A percentile compares a stretch with the other conserved stretches of the same genome.
These are phyloP conservation scores for Asterophora parasitica DNA, from an alignment of 768 basidiomycete species.

Conservation along the genomic window DNA sequence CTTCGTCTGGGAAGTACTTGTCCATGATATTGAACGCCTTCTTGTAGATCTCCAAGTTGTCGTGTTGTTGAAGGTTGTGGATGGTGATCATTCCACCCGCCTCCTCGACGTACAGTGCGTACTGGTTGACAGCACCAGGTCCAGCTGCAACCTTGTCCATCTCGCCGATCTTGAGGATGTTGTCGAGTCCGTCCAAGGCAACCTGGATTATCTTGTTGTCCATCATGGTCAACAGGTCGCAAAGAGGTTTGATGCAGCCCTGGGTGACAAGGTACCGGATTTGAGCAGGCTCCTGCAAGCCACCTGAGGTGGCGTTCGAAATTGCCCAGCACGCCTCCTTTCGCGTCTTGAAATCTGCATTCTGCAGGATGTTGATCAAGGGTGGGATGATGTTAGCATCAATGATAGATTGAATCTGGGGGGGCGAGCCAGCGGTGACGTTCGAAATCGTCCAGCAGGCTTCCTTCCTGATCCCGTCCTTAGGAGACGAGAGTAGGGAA, in stretches of 20 bases:
- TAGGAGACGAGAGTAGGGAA: conserved; percentile 88
- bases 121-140: conserved; percentile 84
- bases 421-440: conserved; percentile 93
- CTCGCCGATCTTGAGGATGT: conserved; percentile 97
- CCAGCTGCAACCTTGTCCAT: conserved; percentile 82
- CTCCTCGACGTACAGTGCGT: conserved; percentile 93
- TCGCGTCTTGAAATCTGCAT: conserved; percentile 98
- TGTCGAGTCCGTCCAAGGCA: conserved; percentile 96
- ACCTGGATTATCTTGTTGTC: conserved; percentile 99
- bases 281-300: conserved; percentile 91
- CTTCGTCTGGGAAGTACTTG: conserved; percentile 98
- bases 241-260: conserved; percentile 98
- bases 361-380: conserved; percentile 94
- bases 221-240: conserved; percentile 95
- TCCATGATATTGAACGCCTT: conserved; percentile 99
- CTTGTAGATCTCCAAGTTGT: conserved; percentile 99
- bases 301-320: conserved; percentile 97
- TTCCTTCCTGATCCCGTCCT: conserved; percentile 98
- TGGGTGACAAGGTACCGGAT: conserved; percentile 97
- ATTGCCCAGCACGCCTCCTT: conserved; percentile 99
- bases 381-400: conserved; percentile 98
- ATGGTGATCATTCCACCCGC: conserved; percentile 99
- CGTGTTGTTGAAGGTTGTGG: conserved; percentile 98
- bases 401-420: conserved; percentile 95
- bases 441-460: conserved; percentile 99